Base-by-base conservation (phyloP, 1,284 basidiomycete genomes). In the Ustilago loliicola region DNA sequence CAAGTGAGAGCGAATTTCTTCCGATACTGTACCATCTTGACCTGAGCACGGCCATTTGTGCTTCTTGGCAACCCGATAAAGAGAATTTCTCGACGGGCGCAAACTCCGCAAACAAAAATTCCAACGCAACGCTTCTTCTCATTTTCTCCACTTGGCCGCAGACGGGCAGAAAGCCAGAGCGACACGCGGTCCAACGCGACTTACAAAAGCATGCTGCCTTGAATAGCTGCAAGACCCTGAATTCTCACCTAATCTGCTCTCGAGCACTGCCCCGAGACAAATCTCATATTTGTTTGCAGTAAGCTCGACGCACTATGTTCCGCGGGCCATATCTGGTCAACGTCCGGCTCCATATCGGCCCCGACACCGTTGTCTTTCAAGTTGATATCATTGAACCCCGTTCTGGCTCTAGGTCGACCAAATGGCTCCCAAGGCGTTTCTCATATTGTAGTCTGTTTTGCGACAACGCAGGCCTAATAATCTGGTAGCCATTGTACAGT, bases 201-300 rank as follows among this genome's bases (percentile, higher is more conserved):
- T 69, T 69, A 60, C 61, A 60, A 59, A 60, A 60, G 56, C 56
- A 52, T 36, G 54, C 40, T 50, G 45, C 61, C 27, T 1, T 23
- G 23, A 55, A 53, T 63, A 63, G 60, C 36, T 42, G 42, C 55
- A 19, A 51, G 61, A 64, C 61, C 67, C 67, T 69, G 56, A 25
- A 63, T 69, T 69, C 67, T 69, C 61, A 69, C 40, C 67, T 69
- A 59, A 69, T 52, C 67, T 42, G 34, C 11, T 38, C 47, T 34
- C 15, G 21, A 3, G 47, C 25, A 6, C 47, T 50, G 47, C 47
- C 47, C 47, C 11, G 23, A 50, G 25, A 10, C 9, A 27, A 15
- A 25, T 7, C 25, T 29, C 42, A 45, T 21, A 7, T 50, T 9
- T 3, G 10, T 27, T 10, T 50, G 25, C 21, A 15, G n/a, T 29